These are phyloP conservation scores for Torrubiella hemipterigena DNA, from an alignment of 2,329 filamentous ascomycete genomes.

Conservation along the genomic window DNA sequence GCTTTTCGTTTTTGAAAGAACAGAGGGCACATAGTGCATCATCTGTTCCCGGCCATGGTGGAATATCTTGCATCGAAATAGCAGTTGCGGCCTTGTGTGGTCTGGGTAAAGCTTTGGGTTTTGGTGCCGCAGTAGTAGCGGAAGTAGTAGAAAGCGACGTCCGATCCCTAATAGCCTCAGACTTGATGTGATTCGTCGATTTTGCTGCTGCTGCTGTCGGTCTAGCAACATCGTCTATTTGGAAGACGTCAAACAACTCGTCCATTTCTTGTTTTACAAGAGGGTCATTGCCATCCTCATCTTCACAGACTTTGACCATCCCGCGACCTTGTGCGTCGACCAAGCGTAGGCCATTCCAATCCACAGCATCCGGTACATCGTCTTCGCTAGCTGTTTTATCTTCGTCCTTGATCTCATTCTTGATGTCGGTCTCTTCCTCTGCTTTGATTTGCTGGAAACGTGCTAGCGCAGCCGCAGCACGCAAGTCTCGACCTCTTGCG, in stretches of 20 bases:
- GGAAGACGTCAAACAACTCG: conserved; percentile 44
- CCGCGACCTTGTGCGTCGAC: conserved; percentile 54
- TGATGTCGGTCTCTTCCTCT: conserved; percentile 15
- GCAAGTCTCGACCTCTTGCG: conserved; percentile 60
- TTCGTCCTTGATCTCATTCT: conserved; percentile 18
- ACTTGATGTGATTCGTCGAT: neutral
- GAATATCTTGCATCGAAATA: neutral
- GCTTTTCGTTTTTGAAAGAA: conserved; percentile 48
- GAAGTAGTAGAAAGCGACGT: no score
- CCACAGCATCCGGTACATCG: conserved; percentile 39
- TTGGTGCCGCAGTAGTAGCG: neutral
- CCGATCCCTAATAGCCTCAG: no score
- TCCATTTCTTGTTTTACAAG: conserved; percentile 37
- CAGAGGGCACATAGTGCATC: conserved; percentile 46
- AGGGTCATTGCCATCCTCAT: conserved; percentile 44
- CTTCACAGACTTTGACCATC: conserved; percentile 65
- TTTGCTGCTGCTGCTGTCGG: neutral
- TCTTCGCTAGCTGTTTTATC: conserved; percentile 34
- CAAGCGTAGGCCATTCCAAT: conserved; percentile 52
- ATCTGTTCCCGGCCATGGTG: neutral
- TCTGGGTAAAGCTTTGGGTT: neutral
- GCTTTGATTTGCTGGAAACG: conserved; percentile 53
- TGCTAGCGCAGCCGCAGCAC: conserved; percentile 66
- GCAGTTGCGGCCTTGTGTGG: neutral
- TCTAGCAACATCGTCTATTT: conserved; percentile 2